Conservation (phyloP, 2,329 filamentous ascomycete genomes). For the Pleurostoma richardsiae region DNA sequence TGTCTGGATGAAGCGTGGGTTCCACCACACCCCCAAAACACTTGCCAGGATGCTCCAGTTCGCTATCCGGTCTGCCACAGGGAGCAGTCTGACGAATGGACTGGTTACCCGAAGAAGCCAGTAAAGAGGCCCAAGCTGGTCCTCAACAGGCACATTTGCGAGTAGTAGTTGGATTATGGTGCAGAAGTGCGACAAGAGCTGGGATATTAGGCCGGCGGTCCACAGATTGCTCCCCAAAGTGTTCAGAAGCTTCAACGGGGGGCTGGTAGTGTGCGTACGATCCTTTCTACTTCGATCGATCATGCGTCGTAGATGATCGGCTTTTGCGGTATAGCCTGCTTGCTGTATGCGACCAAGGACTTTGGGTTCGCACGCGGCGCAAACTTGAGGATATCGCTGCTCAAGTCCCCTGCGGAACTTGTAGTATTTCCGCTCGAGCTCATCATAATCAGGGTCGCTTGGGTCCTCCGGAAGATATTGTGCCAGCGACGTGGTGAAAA, state of each 20-base stretch:
- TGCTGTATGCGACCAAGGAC: conserved; percentile 66
- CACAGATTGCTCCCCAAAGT: conserved; percentile 39
- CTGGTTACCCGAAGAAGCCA: conserved; percentile 4
- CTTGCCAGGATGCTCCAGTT: conserved; percentile 43
- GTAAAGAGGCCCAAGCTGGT: conserved; percentile 8
- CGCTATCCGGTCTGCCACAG: conserved; percentile 32
- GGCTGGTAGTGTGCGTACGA: conserved; percentile 30
- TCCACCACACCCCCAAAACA: conserved; percentile 60
- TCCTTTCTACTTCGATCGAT: conserved; percentile 58
- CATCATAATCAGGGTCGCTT: conserved; percentile 61
- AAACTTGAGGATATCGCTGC: conserved; percentile 83
- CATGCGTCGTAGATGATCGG: conserved; percentile 72
- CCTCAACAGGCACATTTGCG: conserved; percentile 8
- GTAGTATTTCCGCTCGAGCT: conserved; percentile 64
- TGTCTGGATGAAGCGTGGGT: conserved; percentile 58
- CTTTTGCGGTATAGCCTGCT: conserved; percentile 75
- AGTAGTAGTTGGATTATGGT: conserved; percentile 14
- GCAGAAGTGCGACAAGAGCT: conserved; percentile 45
- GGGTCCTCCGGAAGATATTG: conserved; percentile 69
- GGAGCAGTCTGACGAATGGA: conserved; percentile 31
- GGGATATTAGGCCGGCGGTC: conserved; percentile 38
- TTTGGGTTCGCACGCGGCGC: conserved; percentile 69
- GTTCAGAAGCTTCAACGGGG: conserved; percentile 37
- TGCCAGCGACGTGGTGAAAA: conserved; percentile 70
- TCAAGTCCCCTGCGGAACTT: conserved; percentile 70